phyloP scores from a whole-genome alignment of 2,329 filamentous ascomycete genomes.

The Arthrinium puccinioides region DNA sequence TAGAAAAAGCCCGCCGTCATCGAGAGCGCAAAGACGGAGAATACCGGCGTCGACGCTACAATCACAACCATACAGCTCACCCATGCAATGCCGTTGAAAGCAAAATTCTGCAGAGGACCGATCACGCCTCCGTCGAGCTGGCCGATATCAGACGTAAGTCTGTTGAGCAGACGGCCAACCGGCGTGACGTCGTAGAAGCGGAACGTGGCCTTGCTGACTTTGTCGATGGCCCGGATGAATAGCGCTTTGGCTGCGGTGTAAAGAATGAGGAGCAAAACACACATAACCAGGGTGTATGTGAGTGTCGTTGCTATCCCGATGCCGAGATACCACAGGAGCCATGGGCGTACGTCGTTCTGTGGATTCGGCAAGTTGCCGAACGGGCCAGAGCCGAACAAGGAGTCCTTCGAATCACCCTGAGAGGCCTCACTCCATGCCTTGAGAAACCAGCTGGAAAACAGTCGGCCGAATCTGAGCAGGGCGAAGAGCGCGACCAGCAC shows the following conservation, averaged over 20 bases:
- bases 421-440: constrained; percentile 76
- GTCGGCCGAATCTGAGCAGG: constrained; percentile 54
- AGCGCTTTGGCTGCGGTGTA: constrained; percentile 71
- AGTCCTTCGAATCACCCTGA: constrained; percentile 2
- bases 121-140: constrained; percentile 85
- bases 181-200: constrained; percentile 89
- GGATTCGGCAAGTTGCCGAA: constrained; percentile 58
- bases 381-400: constrained; percentile 13
- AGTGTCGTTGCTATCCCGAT: constrained; percentile 57
- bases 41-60: constrained; percentile 67
- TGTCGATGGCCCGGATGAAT: constrained; percentile 64
- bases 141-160: constrained; percentile 82
- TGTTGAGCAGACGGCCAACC: constrained; percentile 84
- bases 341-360: constrained; percentile 58
- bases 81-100: constrained; percentile 66
- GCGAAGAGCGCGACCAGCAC: constrained; percentile 55
- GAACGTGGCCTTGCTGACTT: constrained; percentile 74
- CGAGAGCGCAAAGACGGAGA: constrained; percentile 63
- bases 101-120: constrained; percentile 62
- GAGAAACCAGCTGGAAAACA: constrained; percentile 71
- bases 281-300: constrained; percentile 44
- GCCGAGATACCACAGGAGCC: constrained; percentile 64
- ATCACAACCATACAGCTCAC: constrained; percentile 69
- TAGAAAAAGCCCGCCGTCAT: constrained; percentile 64
- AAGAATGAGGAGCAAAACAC: constrained; percentile 68